These are phyloP conservation scores for Canna indica DNA, from an alignment of 176 grass and related monocot species.

Conservation along the genomic window DNA sequence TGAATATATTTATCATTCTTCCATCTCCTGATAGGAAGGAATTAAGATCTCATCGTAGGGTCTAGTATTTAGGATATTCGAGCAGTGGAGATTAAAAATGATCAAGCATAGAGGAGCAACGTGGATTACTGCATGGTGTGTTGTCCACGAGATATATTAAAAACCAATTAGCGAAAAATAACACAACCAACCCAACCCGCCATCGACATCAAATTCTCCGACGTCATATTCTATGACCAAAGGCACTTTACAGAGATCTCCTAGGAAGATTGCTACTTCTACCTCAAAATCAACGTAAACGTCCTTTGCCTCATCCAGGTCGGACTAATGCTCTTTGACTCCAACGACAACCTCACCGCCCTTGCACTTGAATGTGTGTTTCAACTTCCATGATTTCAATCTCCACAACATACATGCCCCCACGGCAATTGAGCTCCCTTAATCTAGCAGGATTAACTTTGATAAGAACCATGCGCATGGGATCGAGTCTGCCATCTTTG, in stretches of 20 bases:
- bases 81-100: no score
- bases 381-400: constrained; percentile 35
- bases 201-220: no score
- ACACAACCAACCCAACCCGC: no score
- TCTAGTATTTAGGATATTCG: no score
- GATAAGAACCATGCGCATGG: not conserved
- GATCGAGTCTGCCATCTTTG: not conserved
- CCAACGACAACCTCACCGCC: not conserved
- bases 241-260: not conserved
- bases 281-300: not conserved
- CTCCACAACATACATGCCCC: constrained; percentile 16
- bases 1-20: no score
- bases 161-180: no score
- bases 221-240: not conserved
- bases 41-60: no score
- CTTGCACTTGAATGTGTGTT: no score
- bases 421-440: constrained; percentile 17
- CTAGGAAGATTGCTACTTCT: not conserved
- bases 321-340: constrained; percentile 5
- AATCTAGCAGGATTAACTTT: constrained; percentile 22
- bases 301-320: not conserved
- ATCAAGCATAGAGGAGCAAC: no score
- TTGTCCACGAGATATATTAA: no score
- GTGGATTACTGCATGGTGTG: no score
- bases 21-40: no score